Percentiles rank a stretch among this genome's conserved stretches.
Conservation (phyloP, 768 basidiomycete genomes). For the Suillus plorans region DNA sequence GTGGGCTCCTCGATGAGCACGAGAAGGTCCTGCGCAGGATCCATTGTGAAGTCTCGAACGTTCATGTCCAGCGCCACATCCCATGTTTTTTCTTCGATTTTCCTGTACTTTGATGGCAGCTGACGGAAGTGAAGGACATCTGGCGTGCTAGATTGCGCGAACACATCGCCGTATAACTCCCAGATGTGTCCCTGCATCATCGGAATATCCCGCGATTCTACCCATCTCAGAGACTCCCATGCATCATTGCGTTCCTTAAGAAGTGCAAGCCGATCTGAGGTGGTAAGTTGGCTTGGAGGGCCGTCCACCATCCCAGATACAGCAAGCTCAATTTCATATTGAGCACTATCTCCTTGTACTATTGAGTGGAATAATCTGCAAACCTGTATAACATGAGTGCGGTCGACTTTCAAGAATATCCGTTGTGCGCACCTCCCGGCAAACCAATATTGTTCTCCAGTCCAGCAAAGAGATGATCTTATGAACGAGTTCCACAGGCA, state of each 20-base stretch:
- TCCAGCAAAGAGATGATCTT: conserved; percentile 20
- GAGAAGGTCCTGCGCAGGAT: conserved; percentile 66
- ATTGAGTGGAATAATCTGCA: conserved; percentile 30
- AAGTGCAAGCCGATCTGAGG: conserved; percentile 35
- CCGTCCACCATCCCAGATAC: conserved; percentile 44
- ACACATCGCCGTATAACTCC: conserved; percentile 59
- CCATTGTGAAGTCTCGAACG: conserved; percentile 62
- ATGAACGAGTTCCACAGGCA: conserved; percentile 27
- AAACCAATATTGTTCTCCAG: conserved; percentile 27
- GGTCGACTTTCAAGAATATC: neutral
- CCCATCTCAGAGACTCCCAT: conserved; percentile 42
- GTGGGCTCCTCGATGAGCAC: conserved; percentile 44
- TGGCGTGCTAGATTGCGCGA: conserved; percentile 39
- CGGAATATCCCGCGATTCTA: conserved; percentile 28
- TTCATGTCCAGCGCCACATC: conserved; percentile 33
- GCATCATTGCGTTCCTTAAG: conserved; percentile 39
- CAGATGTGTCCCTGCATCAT: conserved; percentile 49
- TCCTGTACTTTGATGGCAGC: conserved; percentile 49
- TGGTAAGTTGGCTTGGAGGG: conserved; percentile 23
- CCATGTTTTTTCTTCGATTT: conserved; percentile 50
- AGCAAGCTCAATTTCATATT: conserved; percentile 47
- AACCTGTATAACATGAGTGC: conserved; percentile 23
- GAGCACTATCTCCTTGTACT: conserved; percentile 32
- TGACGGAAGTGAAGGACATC: conserved; percentile 42
- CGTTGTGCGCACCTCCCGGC: conserved; percentile 22